These are phyloP conservation scores for Samsoniella hepiali DNA, from an alignment of 2,329 filamentous ascomycete genomes.

Conservation along the genomic window DNA sequence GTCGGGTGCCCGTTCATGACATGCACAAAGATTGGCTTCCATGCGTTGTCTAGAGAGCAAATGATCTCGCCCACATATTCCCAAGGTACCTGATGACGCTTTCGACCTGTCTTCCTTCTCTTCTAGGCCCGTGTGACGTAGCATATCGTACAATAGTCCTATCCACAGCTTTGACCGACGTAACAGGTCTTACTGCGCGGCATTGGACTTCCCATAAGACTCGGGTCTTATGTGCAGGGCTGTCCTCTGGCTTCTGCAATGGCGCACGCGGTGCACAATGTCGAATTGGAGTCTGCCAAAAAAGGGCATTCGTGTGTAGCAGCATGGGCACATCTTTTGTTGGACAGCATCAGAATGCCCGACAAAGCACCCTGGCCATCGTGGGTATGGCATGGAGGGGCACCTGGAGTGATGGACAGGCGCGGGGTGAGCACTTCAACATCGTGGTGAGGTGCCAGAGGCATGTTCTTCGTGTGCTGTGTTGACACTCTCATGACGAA, in stretches of 20 bases:
- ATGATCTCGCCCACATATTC: not conserved
- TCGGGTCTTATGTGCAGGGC: conserved; percentile 23
- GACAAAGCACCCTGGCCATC: not conserved
- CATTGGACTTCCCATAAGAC: not conserved
- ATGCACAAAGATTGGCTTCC: not conserved
- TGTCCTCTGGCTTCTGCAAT: conserved; percentile 25
- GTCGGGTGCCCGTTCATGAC: not conserved
- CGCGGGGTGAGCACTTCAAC: not conserved
- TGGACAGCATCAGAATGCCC: conserved; percentile 21
- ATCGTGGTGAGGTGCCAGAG: not conserved
- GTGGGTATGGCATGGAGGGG: not conserved
- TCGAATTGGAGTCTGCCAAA: conserved; percentile 29
- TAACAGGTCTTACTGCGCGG: not conserved
- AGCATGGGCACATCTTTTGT: conserved; percentile 30
- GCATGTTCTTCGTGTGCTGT: not conserved
- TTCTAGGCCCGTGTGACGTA: not conserved
- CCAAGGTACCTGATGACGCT: not conserved
- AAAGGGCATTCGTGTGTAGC: conserved; percentile 28
- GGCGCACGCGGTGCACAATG: conserved; percentile 27
- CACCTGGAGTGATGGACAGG: not conserved
- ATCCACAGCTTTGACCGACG: conserved; percentile 1
- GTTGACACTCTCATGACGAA: not conserved
- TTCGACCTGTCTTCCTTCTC: not conserved
- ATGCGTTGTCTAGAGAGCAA: not conserved
- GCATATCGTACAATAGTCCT: not conserved